Conservation (phyloP, 2,329 filamentous ascomycete genomes). For the Seiridium unicorne region DNA sequence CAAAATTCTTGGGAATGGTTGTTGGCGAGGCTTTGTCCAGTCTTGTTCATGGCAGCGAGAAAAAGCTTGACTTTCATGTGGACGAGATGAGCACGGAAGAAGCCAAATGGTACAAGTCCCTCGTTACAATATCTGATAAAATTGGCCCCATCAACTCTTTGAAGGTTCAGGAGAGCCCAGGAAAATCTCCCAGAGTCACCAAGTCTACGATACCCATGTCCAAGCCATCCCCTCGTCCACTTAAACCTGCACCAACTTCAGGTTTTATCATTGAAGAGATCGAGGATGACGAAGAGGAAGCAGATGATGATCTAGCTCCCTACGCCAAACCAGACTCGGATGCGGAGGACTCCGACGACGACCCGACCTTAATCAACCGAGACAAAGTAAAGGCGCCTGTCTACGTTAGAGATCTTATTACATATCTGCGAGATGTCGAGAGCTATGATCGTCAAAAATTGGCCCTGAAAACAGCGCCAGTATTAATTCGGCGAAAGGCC, state of each 20-base stretch:
- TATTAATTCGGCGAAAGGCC: slow-evolving; percentile 83
- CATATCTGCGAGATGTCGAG: slow-evolving; percentile 76
- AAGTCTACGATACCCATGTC: slow-evolving; percentile 26
- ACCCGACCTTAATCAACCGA: slow-evolving; percentile 80
- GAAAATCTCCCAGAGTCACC: slow-evolving; percentile 17
- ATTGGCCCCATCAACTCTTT: slow-evolving; percentile 58
- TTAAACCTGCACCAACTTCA: slow-evolving; percentile 29
- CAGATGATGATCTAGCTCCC: slow-evolving; percentile 66
- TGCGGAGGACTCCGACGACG: slow-evolving; percentile 87
- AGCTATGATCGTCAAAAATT: slow-evolving; percentile 82
- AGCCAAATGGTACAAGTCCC: slow-evolving; percentile 69
- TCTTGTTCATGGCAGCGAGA: slow-evolving; percentile 66
- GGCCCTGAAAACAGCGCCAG: slow-evolving; percentile 72
- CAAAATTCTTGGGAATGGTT: slow-evolving; percentile 83
- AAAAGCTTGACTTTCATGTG: slow-evolving; percentile 78
- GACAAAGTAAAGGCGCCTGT: slow-evolving; percentile 84
- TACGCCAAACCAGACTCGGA: slow-evolving; percentile 89
- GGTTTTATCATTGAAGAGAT: slow-evolving; percentile 66
- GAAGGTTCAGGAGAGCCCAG: slow-evolving; percentile 16
- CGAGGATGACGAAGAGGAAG: slow-evolving; percentile 49
- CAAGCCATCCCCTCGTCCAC: slow-evolving; percentile 20
- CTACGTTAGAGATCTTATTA: slow-evolving; percentile 83
- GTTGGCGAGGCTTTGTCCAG: slow-evolving; percentile 71
- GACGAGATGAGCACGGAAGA: slow-evolving; percentile 75
- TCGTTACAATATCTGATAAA: slow-evolving; percentile 62